Percentiles rank a stretch among this genome's conserved stretches.
These are phyloP conservation scores for Elsinoe fawcettii DNA, from an alignment of 2,329 filamentous ascomycete species.

Conservation along the genomic window DNA sequence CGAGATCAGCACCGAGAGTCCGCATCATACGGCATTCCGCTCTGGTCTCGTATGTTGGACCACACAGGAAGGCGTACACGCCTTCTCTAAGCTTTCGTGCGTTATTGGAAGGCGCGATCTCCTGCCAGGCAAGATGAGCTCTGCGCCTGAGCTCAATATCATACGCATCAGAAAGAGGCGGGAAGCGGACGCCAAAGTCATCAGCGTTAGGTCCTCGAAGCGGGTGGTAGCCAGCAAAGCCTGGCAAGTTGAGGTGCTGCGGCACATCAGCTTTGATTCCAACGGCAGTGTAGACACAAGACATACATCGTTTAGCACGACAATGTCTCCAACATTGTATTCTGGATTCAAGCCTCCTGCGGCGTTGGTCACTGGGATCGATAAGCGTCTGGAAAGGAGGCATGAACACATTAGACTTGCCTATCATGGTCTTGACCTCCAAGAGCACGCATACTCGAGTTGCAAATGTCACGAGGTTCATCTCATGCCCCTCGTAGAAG, in stretches of 20 bases:
- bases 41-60: conserved; percentile 58
- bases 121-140: conserved; percentile 51
- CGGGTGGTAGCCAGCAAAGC: conserved; percentile 53
- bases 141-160: conserved; percentile 53
- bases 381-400: not conserved
- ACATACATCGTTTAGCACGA: conserved; percentile 55
- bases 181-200: conserved; percentile 56
- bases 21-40: conserved; percentile 57
- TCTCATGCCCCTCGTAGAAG: conserved; percentile 61
- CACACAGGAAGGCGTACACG: conserved; percentile 57
- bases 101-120: conserved; percentile 39
- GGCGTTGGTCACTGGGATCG: conserved; percentile 54
- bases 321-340: conserved; percentile 58
- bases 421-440: conserved; percentile 52
- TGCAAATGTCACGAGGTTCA: conserved; percentile 56
- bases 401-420: conserved; percentile 30
- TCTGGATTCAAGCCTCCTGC: conserved; percentile 58
- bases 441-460: conserved; percentile 56
- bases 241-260: conserved; percentile 56
- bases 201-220: conserved; percentile 56
- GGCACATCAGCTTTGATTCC: not conserved
- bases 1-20: conserved; percentile 56
- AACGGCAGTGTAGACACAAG: not conserved
- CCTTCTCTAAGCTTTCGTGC: conserved; percentile 53
- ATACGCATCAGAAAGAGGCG: conserved; percentile 58